Conservation (phyloP, 495 filamentous ascomycete genomes). For the Amniculicola lignicola region DNA sequence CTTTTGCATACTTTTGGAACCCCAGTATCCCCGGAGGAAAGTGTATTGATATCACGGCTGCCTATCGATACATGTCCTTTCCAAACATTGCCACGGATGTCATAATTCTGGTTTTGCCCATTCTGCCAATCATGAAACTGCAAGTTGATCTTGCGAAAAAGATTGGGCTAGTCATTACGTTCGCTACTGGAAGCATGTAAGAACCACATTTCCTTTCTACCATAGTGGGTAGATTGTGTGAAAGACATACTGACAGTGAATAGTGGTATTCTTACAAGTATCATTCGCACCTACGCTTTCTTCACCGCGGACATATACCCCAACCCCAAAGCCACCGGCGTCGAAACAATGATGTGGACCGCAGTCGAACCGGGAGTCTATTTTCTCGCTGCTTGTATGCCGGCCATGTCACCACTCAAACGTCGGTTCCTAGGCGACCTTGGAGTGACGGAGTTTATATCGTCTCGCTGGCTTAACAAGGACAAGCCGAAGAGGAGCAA, state of each 20-base stretch:
- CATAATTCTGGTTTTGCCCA: conserved; percentile 5
- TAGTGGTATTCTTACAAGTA: not conserved
- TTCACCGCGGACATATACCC: conserved; percentile 1
- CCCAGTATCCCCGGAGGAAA: not conserved
- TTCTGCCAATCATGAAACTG: not conserved
- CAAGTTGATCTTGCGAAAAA: not conserved
- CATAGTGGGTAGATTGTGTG: no score
- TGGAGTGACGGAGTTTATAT: no score
- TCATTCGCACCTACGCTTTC: conserved; percentile 1
- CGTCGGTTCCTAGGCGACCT: no score
- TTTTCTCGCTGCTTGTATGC: conserved; percentile 8
- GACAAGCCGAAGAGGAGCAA: no score
- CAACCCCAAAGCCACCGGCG: not conserved
- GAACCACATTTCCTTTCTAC: no score
- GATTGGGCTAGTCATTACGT: conserved; percentile 2
- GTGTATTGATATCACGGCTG: conserved; percentile 10
- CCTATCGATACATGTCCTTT: not conserved
- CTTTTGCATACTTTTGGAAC: not conserved
- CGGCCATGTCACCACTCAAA: no score
- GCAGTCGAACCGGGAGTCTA: conserved; percentile 5
- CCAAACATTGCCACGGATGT: conserved; percentile 6
- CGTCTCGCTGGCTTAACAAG: no score
- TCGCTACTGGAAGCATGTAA: conserved; percentile 1
- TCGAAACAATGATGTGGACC: not conserved
- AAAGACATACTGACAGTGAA: no score